Base-by-base conservation (phyloP, 2,329 filamentous ascomycete species). In the Pezicula neosporulosa region DNA sequence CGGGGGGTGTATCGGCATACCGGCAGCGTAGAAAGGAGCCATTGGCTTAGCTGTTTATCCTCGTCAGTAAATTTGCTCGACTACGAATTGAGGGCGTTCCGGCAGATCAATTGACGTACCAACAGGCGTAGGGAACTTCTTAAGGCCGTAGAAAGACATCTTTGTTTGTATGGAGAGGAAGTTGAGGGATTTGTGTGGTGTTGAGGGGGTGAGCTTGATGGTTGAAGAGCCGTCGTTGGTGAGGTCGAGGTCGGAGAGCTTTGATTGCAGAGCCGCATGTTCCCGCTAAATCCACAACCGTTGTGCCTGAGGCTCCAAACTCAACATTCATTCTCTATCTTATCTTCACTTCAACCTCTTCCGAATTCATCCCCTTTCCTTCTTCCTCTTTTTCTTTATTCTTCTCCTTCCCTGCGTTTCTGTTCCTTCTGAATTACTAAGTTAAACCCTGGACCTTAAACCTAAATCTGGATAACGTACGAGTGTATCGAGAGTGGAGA, bases 1-100 rank as follows among this genome's bases (percentile, higher is more conserved):
- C 46, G 16, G 24, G 9, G 38, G 50, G n/a, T 41, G 36, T 28
- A 16, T 50, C 37, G 35, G 80, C 89, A 70, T 94, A 96, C 93
- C 91, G 72, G 93, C 93, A 74, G 82, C 80, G 81, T 92, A 94
- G 84, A 97, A 97, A 64, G 93, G 93, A 72, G 83, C 85, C 86
- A 95, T 86, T 66, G 93, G 91, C 81, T 83, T 83, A 77, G 90
- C 93, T 97, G 70, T 71, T 68, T 42, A 53, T 59, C 66, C 65
- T 56, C 66, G 59, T 58, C 39, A 65, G 50, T 52, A 51, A 53
- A 63, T 53, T 55, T 53, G 46, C 44, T 39, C 46, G 37, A 49
- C 43, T 41, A 51, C 44, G 48, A 42, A 50, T 49, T 39, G 37
- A 44, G 30, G 45, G 53, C 47, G 44, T 42, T 44, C 50, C 33